These are phyloP conservation scores for Ceratobasidium sp. DNA, from an alignment of 1,284 basidiomycete species.

Conservation along the genomic window DNA sequence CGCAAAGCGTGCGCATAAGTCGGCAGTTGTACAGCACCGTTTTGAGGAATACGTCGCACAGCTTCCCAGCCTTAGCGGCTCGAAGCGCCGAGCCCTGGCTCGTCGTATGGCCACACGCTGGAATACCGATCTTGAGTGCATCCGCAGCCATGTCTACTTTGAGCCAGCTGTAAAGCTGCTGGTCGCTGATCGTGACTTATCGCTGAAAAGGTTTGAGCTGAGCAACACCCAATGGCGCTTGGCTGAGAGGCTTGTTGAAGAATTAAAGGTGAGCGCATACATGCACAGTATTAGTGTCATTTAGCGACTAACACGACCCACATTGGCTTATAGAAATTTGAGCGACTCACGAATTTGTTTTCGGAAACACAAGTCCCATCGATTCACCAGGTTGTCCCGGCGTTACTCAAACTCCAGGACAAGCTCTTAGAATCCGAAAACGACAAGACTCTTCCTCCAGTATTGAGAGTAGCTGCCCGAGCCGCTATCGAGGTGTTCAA, in stretches of 20 bases:
- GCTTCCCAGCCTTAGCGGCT: background rate
- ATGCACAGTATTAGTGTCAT: too few relatives aligned
- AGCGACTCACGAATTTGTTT: slow-evolving; percentile 11
- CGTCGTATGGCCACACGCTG: slow-evolving; percentile 1
- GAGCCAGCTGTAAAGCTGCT: slow-evolving; percentile 7
- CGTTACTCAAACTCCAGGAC: slow-evolving; percentile 17
- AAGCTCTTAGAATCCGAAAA: background rate
- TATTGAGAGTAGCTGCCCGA: background rate
- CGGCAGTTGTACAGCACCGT: background rate
- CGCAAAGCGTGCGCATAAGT: slow-evolving; percentile 3
- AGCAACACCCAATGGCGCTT: slow-evolving; percentile 13
- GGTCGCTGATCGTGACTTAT: slow-evolving; percentile 6
- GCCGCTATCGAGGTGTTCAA: background rate
- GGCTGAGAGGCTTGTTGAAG: background rate
- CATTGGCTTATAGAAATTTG: background rate
- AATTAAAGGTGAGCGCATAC: slow-evolving; percentile 5
- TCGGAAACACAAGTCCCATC: slow-evolving; percentile 14
- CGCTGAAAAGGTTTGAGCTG: slow-evolving; percentile 1
- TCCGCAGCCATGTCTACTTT: slow-evolving; percentile 7
- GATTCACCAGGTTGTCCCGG: slow-evolving; percentile 20
- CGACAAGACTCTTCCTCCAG: background rate
- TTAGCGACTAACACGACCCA: background rate
- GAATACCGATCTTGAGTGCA: slow-evolving; percentile 1
- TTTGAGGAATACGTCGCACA: background rate
- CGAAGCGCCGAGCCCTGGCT: background rate